Conservation (phyloP, 2,329 filamentous ascomycete genomes). For the Fusarium brachygibbosum region DNA sequence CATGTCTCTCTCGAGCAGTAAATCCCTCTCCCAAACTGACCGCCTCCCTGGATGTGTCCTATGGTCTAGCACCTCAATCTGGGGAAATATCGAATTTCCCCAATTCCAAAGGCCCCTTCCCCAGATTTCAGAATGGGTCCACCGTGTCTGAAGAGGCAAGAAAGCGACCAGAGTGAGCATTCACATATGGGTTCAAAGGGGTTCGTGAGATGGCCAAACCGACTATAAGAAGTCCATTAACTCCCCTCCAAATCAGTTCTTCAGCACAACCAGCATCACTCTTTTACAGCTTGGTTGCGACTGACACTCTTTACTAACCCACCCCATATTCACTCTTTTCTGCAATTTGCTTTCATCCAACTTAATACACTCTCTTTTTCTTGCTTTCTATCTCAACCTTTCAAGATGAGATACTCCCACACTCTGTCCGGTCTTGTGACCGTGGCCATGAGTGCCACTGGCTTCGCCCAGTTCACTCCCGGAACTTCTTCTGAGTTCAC, state of each 20-base stretch:
- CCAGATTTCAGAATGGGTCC: neutral
- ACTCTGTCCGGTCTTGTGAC: conserved; percentile 40
- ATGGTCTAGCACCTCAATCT: conserved; percentile 1
- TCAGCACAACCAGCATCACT: conserved; percentile 41
- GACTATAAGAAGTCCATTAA: conserved; percentile 35
- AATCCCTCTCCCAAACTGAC: neutral
- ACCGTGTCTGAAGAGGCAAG: neutral
- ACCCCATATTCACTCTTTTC: conserved; percentile 22
- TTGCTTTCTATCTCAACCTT: neutral
- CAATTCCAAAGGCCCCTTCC: conserved; percentile 36
- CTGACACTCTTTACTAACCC: conserved; percentile 38
- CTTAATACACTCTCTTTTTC: conserved; percentile 28
- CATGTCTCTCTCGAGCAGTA: neutral
- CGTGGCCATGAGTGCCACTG: conserved; percentile 32
- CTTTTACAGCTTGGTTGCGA: conserved; percentile 38
- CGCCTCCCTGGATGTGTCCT: conserved; percentile 3
- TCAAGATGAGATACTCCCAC: conserved; percentile 41
- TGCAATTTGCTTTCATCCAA: conserved; percentile 21
- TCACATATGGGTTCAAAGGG: neutral
- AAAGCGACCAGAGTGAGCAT: fast-evolving
- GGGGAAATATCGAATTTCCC: conserved; percentile 34
- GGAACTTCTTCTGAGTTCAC: neutral
- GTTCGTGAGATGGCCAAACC: too few species aligned
- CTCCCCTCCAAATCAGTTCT: conserved; percentile 20
- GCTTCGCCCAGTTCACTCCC: conserved; percentile 16